A percentile compares a stretch with the other conserved stretches of the same genome.
phyloP scores from a whole-genome alignment of 2,329 filamentous ascomycete species.

The Dryadomyces quercivorus region DNA sequence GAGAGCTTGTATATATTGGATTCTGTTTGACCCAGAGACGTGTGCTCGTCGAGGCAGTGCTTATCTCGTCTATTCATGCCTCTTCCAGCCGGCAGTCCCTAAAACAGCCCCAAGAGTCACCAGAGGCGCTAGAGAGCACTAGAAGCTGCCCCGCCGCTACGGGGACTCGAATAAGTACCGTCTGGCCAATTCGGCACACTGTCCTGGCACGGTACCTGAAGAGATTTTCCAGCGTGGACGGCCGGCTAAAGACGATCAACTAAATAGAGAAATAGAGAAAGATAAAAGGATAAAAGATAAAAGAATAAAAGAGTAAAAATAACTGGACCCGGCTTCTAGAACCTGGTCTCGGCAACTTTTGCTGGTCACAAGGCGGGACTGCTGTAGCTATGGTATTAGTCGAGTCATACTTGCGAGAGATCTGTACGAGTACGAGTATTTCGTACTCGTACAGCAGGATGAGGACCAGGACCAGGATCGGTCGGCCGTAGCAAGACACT shows the following conservation, averaged over 20 bases:
- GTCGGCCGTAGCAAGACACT: too few species aligned
- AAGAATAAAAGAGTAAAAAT: not conserved
- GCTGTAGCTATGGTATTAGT: not conserved
- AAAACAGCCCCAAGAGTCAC: too few species aligned
- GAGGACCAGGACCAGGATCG: too few species aligned
- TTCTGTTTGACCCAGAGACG: too few species aligned
- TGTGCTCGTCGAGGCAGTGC: too few species aligned
- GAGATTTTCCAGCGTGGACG: not conserved
- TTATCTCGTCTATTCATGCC: too few species aligned
- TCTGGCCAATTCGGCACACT: not conserved
- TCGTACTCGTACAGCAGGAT: too few species aligned
- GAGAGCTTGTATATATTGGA: not conserved
- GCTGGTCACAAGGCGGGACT: conserved; percentile 1
- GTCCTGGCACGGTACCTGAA: not conserved
- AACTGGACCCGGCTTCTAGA: not conserved
- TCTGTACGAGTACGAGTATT: not conserved
- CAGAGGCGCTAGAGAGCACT: too few species aligned
- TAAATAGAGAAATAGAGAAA: not conserved
- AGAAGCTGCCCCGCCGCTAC: too few species aligned
- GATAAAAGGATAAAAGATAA: not conserved
- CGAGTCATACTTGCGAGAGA: not conserved
- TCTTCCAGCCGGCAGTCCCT: too few species aligned
- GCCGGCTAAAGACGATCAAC: not conserved
- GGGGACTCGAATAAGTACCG: too few species aligned
- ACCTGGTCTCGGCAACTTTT: not conserved